Base-by-base conservation (phyloP, 2,329 filamentous ascomycete genomes). In the Ceratocystis alfenasii region DNA sequence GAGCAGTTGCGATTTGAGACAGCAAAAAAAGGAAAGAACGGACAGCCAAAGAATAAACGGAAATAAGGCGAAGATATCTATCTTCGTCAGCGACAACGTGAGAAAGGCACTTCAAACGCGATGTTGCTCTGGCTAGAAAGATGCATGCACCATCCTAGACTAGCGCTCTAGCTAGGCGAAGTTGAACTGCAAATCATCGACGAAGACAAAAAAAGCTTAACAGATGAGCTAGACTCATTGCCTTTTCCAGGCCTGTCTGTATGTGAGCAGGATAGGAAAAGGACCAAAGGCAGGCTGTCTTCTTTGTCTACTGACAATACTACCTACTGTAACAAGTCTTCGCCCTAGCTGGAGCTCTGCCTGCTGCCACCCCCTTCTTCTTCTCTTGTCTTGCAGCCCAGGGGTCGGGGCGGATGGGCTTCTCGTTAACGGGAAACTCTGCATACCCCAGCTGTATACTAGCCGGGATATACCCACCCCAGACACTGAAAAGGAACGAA, bases 381-480 rank as follows among this genome's bases (percentile, higher is more conserved):
- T 25, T 28, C 33, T 28, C 50, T 25, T 25, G 50, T 55, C 50
- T 25, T 25, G 50, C 45, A 48, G 33, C 45, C 45, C 45, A 48
- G 50, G 50, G 50, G 50, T 30, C 50, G 30, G 20, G 50, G 22
- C 33, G 33, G 33, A 12, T 28, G 22, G 22, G 53, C 53, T 57
- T 57, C 22, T 28, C 20, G 33, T 36, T 36, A 36, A 50, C 25
- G 10, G 5, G 53, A 28, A 57, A 57, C 53, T 57, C 53, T 57
- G 25, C 53, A 57, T 22, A 57, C 53, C 53, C 53, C 25, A 33
- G 53, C 22, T 10, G 22, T 57, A 57, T 57, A 57, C 53, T 30
- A 57, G 15, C 53, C 53, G 53, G 53, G 53, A 57, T 57, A 57
- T 57, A 57, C 22, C 53, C 53, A 57, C 53, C 53, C 53, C 53